These are phyloP conservation scores for Saccharomyces hybrid DNA, from an alignment of 1,139 yeast genomes.

Conservation along the genomic window DNA sequence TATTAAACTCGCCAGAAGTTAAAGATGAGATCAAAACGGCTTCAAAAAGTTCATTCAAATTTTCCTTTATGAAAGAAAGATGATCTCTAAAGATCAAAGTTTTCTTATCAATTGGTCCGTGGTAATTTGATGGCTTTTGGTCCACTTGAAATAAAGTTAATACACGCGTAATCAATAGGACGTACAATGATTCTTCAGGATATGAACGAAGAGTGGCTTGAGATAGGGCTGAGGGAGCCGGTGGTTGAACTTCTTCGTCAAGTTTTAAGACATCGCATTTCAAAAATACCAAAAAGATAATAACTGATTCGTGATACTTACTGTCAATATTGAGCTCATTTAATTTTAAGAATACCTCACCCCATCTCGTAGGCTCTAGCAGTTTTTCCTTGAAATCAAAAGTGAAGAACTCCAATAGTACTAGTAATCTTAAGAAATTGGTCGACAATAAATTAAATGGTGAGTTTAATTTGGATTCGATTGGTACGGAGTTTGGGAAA, in stretches of 20 bases:
- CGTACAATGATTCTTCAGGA: conserved; percentile 33
- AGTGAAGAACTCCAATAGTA: conserved; percentile 49
- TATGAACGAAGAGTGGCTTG: conserved; percentile 30
- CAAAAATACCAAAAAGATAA: conserved; percentile 43
- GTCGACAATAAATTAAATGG: conserved; percentile 55
- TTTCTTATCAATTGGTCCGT: conserved; percentile 64
- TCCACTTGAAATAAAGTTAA: conserved; percentile 49
- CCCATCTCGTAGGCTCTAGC: conserved; percentile 47
- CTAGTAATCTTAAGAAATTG: conserved; percentile 50
- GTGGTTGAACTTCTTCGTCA: conserved; percentile 29
- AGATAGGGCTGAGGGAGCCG: conserved; percentile 28
- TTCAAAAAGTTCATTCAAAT: conserved; percentile 51
- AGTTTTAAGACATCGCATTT: conserved; percentile 36
- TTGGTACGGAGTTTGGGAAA: conserved; percentile 28
- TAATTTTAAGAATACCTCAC: conserved; percentile 41
- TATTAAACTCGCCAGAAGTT: conserved; percentile 46
- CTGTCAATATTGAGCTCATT: conserved; percentile 31
- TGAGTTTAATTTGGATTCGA: conserved; percentile 33
- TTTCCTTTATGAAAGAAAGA: conserved; percentile 45
- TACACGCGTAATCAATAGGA: conserved; percentile 50
- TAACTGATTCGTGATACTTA: conserved; percentile 33
- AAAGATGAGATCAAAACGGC: conserved; percentile 46
- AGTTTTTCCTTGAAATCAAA: conserved; percentile 32
- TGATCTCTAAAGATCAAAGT: conserved; percentile 63
- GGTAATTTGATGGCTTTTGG: conserved; percentile 51